Evolutionary conservation across 2,329 filamentous ascomycete species (phyloP).

Genomic region (Chaetomium sp.): DNA sequence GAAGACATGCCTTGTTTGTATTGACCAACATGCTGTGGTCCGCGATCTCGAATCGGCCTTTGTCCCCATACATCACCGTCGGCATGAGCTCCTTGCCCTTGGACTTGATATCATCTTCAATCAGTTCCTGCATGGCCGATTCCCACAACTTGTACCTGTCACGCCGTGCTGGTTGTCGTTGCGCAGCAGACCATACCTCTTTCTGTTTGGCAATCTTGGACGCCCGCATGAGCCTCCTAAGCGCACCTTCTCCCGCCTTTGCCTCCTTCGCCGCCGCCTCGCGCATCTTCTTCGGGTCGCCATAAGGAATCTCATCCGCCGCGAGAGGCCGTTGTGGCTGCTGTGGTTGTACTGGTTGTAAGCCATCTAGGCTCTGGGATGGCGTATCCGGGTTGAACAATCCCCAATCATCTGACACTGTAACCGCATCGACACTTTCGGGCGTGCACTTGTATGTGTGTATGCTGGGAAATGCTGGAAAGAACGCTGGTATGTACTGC

Average conservation of each 20-base stretch:
- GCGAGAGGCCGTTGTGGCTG: conserved; percentile 19
- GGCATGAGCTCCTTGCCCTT: conserved; percentile 24
- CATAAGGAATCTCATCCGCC: conserved; percentile 36
- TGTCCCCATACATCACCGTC: conserved; percentile 28
- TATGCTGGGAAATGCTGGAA: conserved; percentile 57
- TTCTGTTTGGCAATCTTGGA: conserved; percentile 60
- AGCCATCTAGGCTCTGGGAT: conserved; percentile 16
- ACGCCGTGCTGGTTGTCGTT: conserved; percentile 45
- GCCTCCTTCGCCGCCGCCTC: conserved; percentile 54
- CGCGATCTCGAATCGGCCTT: conserved; percentile 45
- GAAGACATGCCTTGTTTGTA: conserved; percentile 44
- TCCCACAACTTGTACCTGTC: conserved; percentile 57
- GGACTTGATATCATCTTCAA: conserved; percentile 31
- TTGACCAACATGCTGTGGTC: conserved; percentile 62
- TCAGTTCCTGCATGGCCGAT: conserved; percentile 51
- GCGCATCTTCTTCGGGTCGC: conserved; percentile 52
- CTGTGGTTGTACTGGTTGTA: conserved; percentile 7
- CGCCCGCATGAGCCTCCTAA: conserved; percentile 53
- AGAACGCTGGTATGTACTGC: conserved; percentile 50
- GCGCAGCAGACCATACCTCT: conserved; percentile 51
- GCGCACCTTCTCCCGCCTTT: conserved; percentile 55
- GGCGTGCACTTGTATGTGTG: conserved; percentile 59
- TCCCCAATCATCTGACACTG: conserved; percentile 28
- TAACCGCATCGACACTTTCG: conserved; percentile 33
- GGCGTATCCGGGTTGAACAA: conserved; percentile 20